phyloP scores from a whole-genome alignment of 2,329 filamentous ascomycete genomes.

The Ilyonectria mors-panacis region DNA sequence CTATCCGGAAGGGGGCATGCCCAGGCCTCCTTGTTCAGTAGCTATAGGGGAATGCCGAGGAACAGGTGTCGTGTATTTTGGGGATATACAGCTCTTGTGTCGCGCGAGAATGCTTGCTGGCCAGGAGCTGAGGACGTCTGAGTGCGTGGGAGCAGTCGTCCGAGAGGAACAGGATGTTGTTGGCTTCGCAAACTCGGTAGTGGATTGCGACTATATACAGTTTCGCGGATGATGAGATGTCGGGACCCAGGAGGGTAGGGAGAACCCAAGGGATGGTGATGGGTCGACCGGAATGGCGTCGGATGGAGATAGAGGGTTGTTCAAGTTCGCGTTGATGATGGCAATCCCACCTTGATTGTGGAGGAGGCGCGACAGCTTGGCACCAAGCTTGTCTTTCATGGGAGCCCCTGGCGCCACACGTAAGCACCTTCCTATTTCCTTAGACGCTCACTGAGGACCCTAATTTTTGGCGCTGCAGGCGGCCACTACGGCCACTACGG shows the following conservation, averaged over 20 bases:
- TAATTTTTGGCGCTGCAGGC: not conserved
- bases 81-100: not conserved
- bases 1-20: conserved; percentile 16
- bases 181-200: not conserved
- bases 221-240: not conserved
- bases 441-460: not conserved
- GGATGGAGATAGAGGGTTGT: not conserved
- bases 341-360: conserved; percentile 15
- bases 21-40: not conserved
- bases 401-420: conserved; percentile 28
- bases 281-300: not conserved
- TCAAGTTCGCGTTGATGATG: conserved; percentile 20
- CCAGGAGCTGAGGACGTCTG: not conserved
- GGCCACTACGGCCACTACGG: not conserved
- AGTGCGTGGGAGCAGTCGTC: not conserved
- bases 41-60: not conserved
- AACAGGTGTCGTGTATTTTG: not conserved
- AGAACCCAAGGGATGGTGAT: not conserved
- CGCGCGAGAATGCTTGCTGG: not conserved
- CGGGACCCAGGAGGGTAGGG: no score
- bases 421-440: conserved; percentile 17
- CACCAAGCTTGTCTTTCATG: not conserved
- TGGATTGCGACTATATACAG: not conserved
- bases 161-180: not conserved
- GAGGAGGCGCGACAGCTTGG: conserved; percentile 18